These are phyloP conservation scores for Trifolium fragiferum DNA, from an alignment of 306 rosid species.

Conservation along the genomic window DNA sequence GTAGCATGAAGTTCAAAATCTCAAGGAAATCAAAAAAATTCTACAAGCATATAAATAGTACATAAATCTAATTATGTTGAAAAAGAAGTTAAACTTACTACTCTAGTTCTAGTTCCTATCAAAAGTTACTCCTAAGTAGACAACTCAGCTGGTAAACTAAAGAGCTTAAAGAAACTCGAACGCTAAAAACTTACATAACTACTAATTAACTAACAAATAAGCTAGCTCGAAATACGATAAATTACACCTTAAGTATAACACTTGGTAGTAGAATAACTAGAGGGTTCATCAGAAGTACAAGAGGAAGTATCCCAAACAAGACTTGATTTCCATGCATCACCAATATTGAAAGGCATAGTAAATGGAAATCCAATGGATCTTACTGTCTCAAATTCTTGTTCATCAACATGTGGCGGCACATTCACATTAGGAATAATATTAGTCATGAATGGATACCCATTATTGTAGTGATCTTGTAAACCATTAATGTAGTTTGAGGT, in stretches of 20 bases:
- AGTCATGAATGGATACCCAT: slow-evolving; percentile 44
- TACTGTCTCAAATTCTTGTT: background rate
- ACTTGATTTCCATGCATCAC: slow-evolving; percentile 24
- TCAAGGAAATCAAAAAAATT: background rate
- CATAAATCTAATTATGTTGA: background rate
- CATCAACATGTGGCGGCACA: slow-evolving; percentile 40
- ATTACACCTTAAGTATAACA: slow-evolving; percentile 1
- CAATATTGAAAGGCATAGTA: background rate
- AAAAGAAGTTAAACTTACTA: background rate
- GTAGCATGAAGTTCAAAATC: background rate
- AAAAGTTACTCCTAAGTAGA: background rate
- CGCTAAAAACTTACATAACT: background rate
- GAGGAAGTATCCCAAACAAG: slow-evolving; percentile 26
- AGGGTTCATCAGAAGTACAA: slow-evolving; percentile 28
- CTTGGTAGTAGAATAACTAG: slow-evolving; percentile 29
- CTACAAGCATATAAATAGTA: background rate
- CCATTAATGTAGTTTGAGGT: slow-evolving; percentile 23
- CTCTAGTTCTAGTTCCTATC: background rate
- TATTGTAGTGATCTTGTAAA: slow-evolving; percentile 45
- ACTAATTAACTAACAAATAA: slow-evolving; percentile 2
- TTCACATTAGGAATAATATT: slow-evolving; percentile 29
- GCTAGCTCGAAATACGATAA: background rate
- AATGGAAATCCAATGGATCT: slow-evolving; percentile 19
- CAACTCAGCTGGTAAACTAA: background rate
- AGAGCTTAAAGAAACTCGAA: background rate